Conservation (phyloP, 2,329 filamentous ascomycete species). For the Aspergillus sojae region DNA sequence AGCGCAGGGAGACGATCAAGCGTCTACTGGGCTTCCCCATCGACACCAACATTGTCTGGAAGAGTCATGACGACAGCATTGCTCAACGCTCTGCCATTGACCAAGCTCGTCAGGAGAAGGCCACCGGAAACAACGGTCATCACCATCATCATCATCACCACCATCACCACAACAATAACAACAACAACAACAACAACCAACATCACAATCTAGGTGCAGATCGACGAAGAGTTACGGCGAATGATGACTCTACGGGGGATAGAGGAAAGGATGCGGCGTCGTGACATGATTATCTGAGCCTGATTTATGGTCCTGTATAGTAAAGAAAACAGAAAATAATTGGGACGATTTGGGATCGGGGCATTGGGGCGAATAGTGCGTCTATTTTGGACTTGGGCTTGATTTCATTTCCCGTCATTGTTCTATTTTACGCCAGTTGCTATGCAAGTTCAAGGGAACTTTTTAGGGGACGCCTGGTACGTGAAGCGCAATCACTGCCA, state of each 20-base stretch:
- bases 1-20: conserved; percentile 83
- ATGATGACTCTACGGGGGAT: conserved; percentile 47
- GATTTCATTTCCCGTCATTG: conserved; percentile 24
- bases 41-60: conserved; percentile 92
- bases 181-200: conserved; percentile 20
- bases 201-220: conserved; percentile 37
- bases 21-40: conserved; percentile 80
- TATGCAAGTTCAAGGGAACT: conserved; percentile 4
- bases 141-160: conserved; percentile 38
- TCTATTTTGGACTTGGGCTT: conserved; percentile 37
- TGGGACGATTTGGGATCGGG: conserved; percentile 43
- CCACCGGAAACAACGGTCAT: conserved; percentile 35
- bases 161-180: conserved; percentile 26
- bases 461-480: not conserved
- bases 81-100: conserved; percentile 88
- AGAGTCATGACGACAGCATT: conserved; percentile 95
- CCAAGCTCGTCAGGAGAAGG: conserved; percentile 86
- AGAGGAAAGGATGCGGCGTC: conserved; percentile 44
- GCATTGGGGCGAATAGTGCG: conserved; percentile 44
- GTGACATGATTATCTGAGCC: conserved; percentile 30
- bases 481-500: not conserved
- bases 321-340: conserved; percentile 38
- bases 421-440: conserved; percentile 11
- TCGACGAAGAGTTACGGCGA: conserved; percentile 45
- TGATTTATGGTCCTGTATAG: conserved; percentile 41